Base-by-base conservation (phyloP, 208 protist genomes). In the Acanthamoeba royreba region DNA sequence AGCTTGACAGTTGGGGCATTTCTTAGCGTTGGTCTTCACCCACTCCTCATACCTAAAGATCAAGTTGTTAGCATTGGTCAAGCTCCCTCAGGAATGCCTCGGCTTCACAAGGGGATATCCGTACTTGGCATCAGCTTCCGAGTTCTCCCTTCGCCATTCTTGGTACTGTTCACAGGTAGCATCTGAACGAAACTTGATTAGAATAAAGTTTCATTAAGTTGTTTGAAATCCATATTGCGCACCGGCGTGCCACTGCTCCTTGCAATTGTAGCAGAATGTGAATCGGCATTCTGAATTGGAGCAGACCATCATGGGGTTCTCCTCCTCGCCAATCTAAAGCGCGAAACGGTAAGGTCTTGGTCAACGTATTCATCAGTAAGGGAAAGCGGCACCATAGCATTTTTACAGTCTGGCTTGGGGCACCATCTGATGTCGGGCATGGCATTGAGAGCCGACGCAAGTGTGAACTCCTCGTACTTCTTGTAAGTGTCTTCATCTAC, bases 1-100 rank as follows among this genome's bases (percentile, higher is more conserved):
- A 4, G 93, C 42, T 9, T 96, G 43, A 79, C 95, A 96, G 47
- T 93, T 96, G 17, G 95, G 95, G 43, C 95, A 96, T 9, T 19
- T 19, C 66, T 96, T 96, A 22, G 94, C 95, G 72, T 96, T 94
- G 11, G 81, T 38, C 38, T 45, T 79, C 7, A 94, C 94, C 95
- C 95, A 96, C 42, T 93, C 77, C 5, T 17, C 46, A 45, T 95
- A 95, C 77, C 58, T 25, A 15, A 61, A n/a, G n/a, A 61, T n/a
- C 22, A 61, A 28, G n/a, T 28, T 77, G 31, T 77, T 77, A 17
- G 35, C 66, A 22, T 15, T 15, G n/a, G 66, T 61, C 22, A 61
- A 61, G n/a, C 22, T 19, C 22, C 19, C n/a, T 61, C 19, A 61
- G 53, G n/a, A 61, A n/a, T 61, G 19, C 53, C 19, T 28, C n/a